A percentile compares a stretch with the other conserved stretches of the same genome.
Evolutionary conservation across 2,329 filamentous ascomycete genomes (phyloP).

Genomic region (Hansfordia pulvinata): DNA sequence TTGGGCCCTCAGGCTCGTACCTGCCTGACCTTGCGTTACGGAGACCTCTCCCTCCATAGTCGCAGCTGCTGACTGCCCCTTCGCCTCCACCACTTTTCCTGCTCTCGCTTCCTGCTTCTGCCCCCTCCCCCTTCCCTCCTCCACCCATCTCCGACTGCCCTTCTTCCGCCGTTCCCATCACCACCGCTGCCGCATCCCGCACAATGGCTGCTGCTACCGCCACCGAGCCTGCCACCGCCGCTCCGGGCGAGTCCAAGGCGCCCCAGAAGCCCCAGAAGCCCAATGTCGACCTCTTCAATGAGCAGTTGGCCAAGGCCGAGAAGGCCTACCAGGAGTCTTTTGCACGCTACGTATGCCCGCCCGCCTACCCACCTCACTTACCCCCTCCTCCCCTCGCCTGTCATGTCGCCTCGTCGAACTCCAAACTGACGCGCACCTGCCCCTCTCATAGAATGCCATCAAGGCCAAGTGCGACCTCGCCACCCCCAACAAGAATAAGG

Average conservation of each 20-base stretch:
- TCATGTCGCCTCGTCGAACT: not conserved
- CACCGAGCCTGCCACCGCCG: constrained; percentile 28
- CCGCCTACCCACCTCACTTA: not conserved
- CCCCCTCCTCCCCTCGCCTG: not conserved
- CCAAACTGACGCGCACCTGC: not conserved
- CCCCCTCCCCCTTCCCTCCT: no score
- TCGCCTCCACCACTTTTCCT: constrained; percentile 1
- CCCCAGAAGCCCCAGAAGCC: constrained; percentile 80
- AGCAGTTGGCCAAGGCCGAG: constrained; percentile 64
- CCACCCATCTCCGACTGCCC: no score
- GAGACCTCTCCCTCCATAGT: not conserved
- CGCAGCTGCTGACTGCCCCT: no score
- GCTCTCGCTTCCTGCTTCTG: not conserved
- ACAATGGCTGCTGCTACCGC: constrained; percentile 29
- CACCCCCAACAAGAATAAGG: constrained; percentile 58
- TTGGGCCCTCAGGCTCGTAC: no score
- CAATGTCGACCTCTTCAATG: constrained; percentile 74
- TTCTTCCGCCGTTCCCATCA: constrained; percentile 3
- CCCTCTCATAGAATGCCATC: constrained; percentile 56
- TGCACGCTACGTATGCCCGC: constrained; percentile 30
- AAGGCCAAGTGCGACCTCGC: constrained; percentile 81
- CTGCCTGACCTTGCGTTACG: not conserved
- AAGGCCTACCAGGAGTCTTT: constrained; percentile 74
- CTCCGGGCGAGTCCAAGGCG: constrained; percentile 36
- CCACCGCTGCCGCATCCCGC: constrained; percentile 32